Evolutionary conservation across 169 alveolate genomes (phyloP), one percentile per base, ranked within the genome.

Genomic region (Cyclospora cayetanensis): DNA sequence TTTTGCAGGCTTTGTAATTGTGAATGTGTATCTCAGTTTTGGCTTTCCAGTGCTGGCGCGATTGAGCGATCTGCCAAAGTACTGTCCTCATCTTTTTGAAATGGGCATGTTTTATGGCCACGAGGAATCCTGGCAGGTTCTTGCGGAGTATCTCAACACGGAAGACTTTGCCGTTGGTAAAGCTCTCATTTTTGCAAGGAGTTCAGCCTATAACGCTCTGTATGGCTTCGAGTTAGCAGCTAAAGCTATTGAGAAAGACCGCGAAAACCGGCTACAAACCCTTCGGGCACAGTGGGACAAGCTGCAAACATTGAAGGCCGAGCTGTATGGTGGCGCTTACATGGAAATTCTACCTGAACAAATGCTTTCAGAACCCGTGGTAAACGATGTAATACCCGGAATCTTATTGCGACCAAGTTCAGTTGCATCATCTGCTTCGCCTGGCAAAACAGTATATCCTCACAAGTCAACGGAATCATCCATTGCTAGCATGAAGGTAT

Each of bases 11-110:
- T 5, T 22, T 41, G 60, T 20, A 22, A n/a, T 12, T 72, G 63
- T 41, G 84, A 7, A 7, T 39, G 20, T 15, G n/a, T 39, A 34
- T 34, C 83, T 35, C 87, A 77, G 87, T 29, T 77, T 77, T 25
- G 87, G 87, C 87, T 77, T 77, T 25, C 87, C 87, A 2, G 87
- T 77, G 20, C 46, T 46, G 87, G 87, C 87, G 27, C 87, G 87
- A 18, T 77, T 77, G 66, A 68, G 46, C 22, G 87, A 77, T 43
- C 68, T 77, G 37, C 87, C 87, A 53, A 77, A 77, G 43, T 77
- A 42, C 43, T 77, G 87, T 68, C 87, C 87, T 31, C 87, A 43
- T 29, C 41, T 77, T 9, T 77, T 77, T 43, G 70, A 68, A 34
- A 52, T 1, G 29, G 27, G 42, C 18, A 46, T 68, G 46, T 43